Evolutionary conservation across 2,329 filamentous ascomycete genomes (phyloP).

Genomic region (Cyphellophora attinorum): DNA sequence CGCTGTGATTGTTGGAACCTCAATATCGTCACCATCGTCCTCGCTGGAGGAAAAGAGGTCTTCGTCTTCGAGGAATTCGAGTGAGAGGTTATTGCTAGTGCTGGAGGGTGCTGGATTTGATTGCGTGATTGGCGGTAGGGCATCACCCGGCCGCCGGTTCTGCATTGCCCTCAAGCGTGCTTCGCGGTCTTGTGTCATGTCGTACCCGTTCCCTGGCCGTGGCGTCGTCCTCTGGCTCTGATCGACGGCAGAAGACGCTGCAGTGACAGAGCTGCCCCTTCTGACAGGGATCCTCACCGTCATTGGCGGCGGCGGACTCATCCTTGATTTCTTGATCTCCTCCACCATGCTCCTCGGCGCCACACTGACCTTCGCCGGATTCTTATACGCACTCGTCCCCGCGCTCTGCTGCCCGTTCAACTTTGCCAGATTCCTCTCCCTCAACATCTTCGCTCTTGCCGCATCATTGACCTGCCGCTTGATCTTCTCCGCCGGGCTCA

Average conservation of each 20-base stretch:
- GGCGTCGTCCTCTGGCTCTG: background rate
- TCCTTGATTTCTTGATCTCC: conserved; percentile 11
- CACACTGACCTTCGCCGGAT: conserved; percentile 4
- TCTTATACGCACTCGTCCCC: conserved; percentile 27
- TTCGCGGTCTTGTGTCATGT: conserved; percentile 21
- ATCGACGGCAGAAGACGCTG: conserved; percentile 7
- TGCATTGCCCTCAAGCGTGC: conserved; percentile 23
- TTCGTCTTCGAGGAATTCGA: background rate
- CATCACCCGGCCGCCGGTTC: conserved; percentile 19
- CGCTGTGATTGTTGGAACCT: background rate
- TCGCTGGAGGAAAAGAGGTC: background rate
- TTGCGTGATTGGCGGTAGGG: too few relatives aligned
- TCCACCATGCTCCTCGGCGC: conserved; percentile 34
- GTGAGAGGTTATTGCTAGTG: too few relatives aligned
- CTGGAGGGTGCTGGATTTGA: too few relatives aligned
- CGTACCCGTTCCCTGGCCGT: conserved; percentile 7
- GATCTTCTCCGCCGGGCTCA: conserved; percentile 42
- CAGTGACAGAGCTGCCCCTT: background rate
- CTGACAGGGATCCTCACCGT: conserved; percentile 4
- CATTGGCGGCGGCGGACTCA: too few relatives aligned
- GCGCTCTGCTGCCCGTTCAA: conserved; percentile 29
- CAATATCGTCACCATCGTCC: background rate
- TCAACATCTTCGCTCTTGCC: conserved; percentile 22
- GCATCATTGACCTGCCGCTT: conserved; percentile 49
- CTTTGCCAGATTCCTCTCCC: conserved; percentile 21